Evolutionary conservation across 208 protist species (phyloP).

Genomic region (Wallacemonas rigidus): DNA sequence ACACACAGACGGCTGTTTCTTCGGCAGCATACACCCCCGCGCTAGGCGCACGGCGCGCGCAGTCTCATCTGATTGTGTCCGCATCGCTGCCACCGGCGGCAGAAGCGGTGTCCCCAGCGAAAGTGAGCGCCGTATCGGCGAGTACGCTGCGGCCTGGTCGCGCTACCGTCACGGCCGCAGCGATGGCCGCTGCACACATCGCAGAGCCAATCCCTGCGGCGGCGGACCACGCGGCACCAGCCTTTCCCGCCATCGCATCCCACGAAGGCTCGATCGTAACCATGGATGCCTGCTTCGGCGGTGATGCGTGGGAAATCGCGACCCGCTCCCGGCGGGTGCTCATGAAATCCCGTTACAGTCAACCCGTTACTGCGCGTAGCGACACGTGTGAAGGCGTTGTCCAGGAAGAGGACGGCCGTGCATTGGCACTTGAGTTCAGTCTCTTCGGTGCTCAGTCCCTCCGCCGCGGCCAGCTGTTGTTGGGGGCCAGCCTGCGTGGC

Average conservation of each 20-base stretch:
- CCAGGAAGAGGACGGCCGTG: neutral
- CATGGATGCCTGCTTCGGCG: neutral
- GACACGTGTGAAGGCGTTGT: no score
- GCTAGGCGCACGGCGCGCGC: no score
- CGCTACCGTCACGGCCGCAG: neutral
- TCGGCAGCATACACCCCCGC: no score
- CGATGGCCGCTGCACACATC: neutral
- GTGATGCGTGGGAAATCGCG: neutral
- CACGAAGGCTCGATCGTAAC: neutral
- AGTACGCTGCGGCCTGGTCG: neutral
- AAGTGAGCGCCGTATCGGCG: neutral
- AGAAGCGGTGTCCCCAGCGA: no score
- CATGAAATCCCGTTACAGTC: neutral
- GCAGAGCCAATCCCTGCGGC: neutral
- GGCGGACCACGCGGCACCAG: no score
- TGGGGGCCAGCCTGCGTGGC: neutral
- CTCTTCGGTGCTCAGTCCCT: conserved; percentile 12
- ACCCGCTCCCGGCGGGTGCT: neutral
- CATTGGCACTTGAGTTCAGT: conserved; percentile 10
- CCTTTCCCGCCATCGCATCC: no score
- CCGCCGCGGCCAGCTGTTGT: neutral
- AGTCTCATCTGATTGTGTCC: neutral
- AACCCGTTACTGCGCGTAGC: neutral
- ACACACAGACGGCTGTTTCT: no score
- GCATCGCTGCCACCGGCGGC: neutral